A percentile compares a stretch with the other conserved stretches of the same genome.
phyloP scores from a whole-genome alignment of 768 basidiomycete species.

The Mycena kentingensis region DNA sequence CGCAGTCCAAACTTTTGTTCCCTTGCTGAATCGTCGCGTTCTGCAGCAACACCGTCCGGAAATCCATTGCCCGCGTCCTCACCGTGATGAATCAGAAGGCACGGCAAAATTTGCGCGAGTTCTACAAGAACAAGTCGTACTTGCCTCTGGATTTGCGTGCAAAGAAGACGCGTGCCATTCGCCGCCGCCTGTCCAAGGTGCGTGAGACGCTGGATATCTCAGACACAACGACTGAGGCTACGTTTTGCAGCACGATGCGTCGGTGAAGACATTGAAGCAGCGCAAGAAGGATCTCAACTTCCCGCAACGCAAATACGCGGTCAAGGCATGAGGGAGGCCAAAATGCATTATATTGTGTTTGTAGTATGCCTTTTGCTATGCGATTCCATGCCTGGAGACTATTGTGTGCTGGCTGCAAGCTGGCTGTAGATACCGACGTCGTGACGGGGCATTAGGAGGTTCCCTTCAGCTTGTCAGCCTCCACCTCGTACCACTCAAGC shows the following conservation, averaged over 20 bases:
- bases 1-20: neutral
- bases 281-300: conserved; percentile 95
- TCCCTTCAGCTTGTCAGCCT: too few relatives aligned
- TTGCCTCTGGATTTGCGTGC: conserved; percentile 94
- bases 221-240: neutral
- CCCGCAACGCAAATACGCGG: conserved; percentile 90
- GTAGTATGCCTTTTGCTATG: conserved; percentile 16
- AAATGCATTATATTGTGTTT: conserved; percentile 13
- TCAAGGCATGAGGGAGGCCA: conserved; percentile 83
- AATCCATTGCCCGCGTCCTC: conserved; percentile 96
- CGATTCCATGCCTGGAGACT: conserved; percentile 3
- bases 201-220: conserved; percentile 25
- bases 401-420: too few relatives aligned
- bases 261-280: conserved; percentile 89
- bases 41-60: conserved; percentile 92
- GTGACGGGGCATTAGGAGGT: too few relatives aligned
- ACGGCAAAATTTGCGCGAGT: conserved; percentile 94
- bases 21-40: conserved; percentile 7
- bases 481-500: too few relatives aligned
- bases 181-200: conserved; percentile 90
- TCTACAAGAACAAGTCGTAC: conserved; percentile 97
- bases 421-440: too few relatives aligned
- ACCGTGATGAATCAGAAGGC: conserved; percentile 99
- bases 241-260: conserved; percentile 68
- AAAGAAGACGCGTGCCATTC: conserved; percentile 99